phyloP scores from a whole-genome alignment of 805 yeast genomes.

The Zygosaccharomyces lentus region DNA sequence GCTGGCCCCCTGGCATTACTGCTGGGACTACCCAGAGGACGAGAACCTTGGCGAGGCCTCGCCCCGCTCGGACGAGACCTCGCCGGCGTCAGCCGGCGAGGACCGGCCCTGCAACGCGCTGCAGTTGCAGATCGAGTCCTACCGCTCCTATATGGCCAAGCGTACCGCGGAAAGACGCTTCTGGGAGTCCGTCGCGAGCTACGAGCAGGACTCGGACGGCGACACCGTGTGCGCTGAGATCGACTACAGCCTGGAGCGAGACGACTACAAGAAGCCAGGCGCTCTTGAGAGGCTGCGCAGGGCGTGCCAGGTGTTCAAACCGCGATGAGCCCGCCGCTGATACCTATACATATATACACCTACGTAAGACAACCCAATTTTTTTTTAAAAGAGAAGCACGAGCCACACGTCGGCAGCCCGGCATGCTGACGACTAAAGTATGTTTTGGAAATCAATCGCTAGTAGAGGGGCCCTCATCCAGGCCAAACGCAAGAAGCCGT shows the following conservation, averaged over 20 bases:
- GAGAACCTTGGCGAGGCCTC: constrained; percentile 7
- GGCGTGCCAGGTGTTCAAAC: neutral
- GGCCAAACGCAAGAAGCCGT: no score
- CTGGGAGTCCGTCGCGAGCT: neutral
- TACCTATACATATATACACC: neutral
- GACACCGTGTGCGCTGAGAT: constrained; percentile 1
- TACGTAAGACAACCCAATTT: no score
- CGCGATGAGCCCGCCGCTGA: neutral
- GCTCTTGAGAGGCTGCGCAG: neutral
- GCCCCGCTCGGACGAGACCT: neutral
- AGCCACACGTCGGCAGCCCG: no score
- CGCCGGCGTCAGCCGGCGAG: constrained; percentile 1
- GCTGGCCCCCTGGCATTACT: constrained; percentile 2
- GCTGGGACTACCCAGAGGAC: constrained; percentile 7
- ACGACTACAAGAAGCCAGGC: neutral
- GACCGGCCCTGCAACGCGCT: neutral
- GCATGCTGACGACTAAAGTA: no score
- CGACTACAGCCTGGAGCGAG: neutral
- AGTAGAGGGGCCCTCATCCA: no score
- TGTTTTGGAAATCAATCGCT: no score
- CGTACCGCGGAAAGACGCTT: neutral
- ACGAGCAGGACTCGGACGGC: neutral
- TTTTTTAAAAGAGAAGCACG: no score
- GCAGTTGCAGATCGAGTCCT: neutral
- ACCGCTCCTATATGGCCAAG: constrained; percentile 3